Evolutionary conservation across 371 early-diverging fungal species (phyloP).

Genomic region (Lichtheimia corymbifera): DNA sequence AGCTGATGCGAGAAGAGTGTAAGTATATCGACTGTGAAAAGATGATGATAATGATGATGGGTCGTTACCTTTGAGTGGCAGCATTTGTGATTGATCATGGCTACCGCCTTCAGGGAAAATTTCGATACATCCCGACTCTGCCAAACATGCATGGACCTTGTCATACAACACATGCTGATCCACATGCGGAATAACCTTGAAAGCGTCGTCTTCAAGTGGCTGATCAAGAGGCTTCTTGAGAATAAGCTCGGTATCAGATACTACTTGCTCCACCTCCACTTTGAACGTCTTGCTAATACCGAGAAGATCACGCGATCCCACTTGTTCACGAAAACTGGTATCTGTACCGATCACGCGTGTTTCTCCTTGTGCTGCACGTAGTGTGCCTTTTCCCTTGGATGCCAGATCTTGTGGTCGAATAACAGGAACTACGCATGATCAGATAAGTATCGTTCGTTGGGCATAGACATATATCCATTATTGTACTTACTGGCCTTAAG

Average conservation of each 20-base stretch:
- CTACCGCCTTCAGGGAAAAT: constrained; percentile 94
- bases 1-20: constrained; percentile 29
- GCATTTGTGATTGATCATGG: constrained; percentile 85
- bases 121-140: constrained; percentile 67
- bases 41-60: neutral
- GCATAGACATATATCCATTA: neutral
- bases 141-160: constrained; percentile 68
- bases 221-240: constrained; percentile 50
- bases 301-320: constrained; percentile 53
- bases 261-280: constrained; percentile 58
- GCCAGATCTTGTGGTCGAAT: constrained; percentile 80
- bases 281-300: constrained; percentile 45
- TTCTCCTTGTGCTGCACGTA: constrained; percentile 42
- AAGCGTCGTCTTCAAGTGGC: constrained; percentile 30
- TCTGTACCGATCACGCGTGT: constrained; percentile 46
- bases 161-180: constrained; percentile 77
- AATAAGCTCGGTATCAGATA: constrained; percentile 67
- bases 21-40: neutral
- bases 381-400: constrained; percentile 55
- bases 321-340: constrained; percentile 62
- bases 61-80: constrained; percentile 77
- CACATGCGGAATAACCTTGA: constrained; percentile 72
- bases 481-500: constrained; percentile 53
- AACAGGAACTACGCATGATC: constrained; percentile 65
- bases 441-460: neutral